Percentiles rank a stretch among this genome's conserved stretches.
phyloP scores from a whole-genome alignment of 192 early-diverging fungal species.

The Coemansia sp. region DNA sequence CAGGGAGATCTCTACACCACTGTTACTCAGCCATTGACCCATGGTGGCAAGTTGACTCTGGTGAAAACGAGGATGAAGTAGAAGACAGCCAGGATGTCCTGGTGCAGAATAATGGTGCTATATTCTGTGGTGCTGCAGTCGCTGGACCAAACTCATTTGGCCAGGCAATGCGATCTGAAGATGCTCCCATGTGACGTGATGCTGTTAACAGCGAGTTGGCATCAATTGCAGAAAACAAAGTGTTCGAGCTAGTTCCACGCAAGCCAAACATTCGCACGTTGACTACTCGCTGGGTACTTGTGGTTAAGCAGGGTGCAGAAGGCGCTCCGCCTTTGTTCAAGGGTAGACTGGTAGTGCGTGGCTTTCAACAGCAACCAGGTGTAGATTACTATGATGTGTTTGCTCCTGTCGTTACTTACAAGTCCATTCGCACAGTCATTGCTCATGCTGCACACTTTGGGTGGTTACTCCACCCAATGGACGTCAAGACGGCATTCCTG shows the following conservation, averaged over 20 bases:
- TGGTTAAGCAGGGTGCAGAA: constrained; percentile 17
- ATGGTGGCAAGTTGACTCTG: not conserved
- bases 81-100: not conserved
- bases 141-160: not conserved
- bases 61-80: not conserved
- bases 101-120: not conserved
- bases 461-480: constrained; percentile 16
- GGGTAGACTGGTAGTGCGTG: constrained; percentile 23
- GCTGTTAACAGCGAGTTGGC: constrained; percentile 4
- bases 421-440: constrained; percentile 17
- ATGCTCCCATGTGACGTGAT: not conserved
- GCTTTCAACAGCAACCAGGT: constrained; percentile 21
- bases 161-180: constrained; percentile 1
- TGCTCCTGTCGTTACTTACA: constrained; percentile 31
- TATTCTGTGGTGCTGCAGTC: constrained; percentile 1
- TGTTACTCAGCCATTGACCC: not conserved
- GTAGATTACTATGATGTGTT: constrained; percentile 28
- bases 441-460: constrained; percentile 15
- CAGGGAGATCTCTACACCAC: not conserved
- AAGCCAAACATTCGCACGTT: not conserved
- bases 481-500: constrained; percentile 27
- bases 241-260: constrained; percentile 10
- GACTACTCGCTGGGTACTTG: constrained; percentile 21
- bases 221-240: constrained; percentile 11
- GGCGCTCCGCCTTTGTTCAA: constrained; percentile 12